Percentiles rank a stretch among this genome's conserved stretches.
Evolutionary conservation across 208 protist genomes (phyloP).

Genomic region (Trichomonas tenax): DNA sequence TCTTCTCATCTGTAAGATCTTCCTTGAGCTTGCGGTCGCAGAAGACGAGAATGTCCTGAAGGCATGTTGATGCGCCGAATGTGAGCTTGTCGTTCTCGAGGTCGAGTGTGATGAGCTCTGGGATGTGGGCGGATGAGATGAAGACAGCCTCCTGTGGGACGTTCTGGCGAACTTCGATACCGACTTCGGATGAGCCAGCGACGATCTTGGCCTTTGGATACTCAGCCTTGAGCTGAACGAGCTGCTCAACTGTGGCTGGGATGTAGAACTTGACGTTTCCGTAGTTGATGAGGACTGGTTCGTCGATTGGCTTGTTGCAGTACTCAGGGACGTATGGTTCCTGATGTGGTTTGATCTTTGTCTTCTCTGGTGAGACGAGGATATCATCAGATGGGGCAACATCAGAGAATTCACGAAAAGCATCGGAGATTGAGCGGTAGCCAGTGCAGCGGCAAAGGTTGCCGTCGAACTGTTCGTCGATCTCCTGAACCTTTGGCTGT

Average conservation of each 20-base stretch:
- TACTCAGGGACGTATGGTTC: not conserved
- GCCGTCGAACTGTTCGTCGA: constrained; percentile 35
- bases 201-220: not conserved
- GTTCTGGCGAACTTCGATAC: not conserved
- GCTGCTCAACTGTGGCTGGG: not conserved
- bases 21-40: too few relatives aligned
- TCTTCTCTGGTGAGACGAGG: not conserved
- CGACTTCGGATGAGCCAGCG: not conserved
- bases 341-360: not conserved
- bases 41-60: not conserved
- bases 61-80: not conserved
- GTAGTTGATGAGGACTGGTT: not conserved
- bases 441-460: constrained; percentile 43
- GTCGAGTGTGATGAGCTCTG: not conserved
- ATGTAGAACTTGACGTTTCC: not conserved
- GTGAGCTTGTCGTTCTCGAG: not conserved
- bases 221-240: not conserved
- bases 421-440: constrained; percentile 34
- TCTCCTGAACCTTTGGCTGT: constrained; percentile 28
- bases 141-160: not conserved
- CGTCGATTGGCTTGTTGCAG: not conserved
- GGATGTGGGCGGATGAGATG: not conserved
- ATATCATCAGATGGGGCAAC: not conserved
- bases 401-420: not conserved
- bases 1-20: not conserved